phyloP scores from a whole-genome alignment of 768 basidiomycete genomes.

The Trametes cinnabarina region DNA sequence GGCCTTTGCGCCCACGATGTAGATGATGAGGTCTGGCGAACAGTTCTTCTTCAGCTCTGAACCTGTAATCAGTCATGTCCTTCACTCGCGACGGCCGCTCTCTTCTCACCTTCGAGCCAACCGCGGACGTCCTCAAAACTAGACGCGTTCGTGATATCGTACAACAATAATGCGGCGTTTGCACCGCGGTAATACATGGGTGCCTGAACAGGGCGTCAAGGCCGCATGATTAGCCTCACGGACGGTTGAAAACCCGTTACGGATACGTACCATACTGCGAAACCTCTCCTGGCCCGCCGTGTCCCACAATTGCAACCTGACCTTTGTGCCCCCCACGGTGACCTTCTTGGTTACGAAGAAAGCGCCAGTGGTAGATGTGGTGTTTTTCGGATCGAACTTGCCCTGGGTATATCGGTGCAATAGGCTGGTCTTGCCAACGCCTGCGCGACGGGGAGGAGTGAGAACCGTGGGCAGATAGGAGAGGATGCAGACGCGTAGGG shows the following conservation, averaged over 20 bases:
- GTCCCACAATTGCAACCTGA: conserved; percentile 88
- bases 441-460: conserved; percentile 35
- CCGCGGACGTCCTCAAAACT: conserved; percentile 89
- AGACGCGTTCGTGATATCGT: conserved; percentile 89
- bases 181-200: conserved; percentile 97
- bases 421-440: conserved; percentile 91
- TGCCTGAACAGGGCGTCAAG: conserved; percentile 49
- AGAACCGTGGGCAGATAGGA: conserved; percentile 34
- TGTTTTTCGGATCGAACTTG: conserved; percentile 85
- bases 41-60: conserved; percentile 89
- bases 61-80: not conserved
- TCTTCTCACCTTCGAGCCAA: conserved; percentile 77
- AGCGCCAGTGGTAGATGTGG: conserved; percentile 88
- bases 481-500: not conserved
- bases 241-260: not conserved
- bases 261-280: conserved; percentile 68
- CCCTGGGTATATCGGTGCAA: conserved; percentile 88
- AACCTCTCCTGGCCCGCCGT: conserved; percentile 94
- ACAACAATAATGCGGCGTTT: conserved; percentile 89
- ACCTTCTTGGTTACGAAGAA: conserved; percentile 95
- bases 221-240: conserved; percentile 4
- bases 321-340: conserved; percentile 78
- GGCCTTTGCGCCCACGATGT: conserved; percentile 93
- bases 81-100: not conserved
- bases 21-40: conserved; percentile 84